Percentiles rank a stretch among this genome's conserved stretches.
Conservation (phyloP, 495 filamentous ascomycete genomes). For the Symbiotaphrina buchneri region DNA sequence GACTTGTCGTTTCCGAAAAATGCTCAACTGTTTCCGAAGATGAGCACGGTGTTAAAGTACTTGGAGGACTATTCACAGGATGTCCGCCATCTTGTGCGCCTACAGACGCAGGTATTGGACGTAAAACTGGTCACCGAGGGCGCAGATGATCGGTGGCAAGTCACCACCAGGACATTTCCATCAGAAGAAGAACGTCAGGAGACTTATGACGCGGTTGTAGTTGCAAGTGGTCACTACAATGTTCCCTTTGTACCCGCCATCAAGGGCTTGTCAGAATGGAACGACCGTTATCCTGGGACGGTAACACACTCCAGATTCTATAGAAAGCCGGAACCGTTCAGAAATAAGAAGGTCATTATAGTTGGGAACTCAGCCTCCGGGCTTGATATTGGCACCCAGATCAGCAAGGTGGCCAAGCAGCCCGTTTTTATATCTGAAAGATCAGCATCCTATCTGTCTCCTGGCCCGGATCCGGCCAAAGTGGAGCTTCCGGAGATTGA, state of each 20-base stretch:
- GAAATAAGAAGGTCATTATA: slow-evolving; percentile 39
- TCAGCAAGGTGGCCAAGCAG: slow-evolving; percentile 24
- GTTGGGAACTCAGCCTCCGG: slow-evolving; percentile 66
- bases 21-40: slow-evolving; percentile 47
- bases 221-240: slow-evolving; percentile 66
- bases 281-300: slow-evolving; percentile 30
- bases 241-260: slow-evolving; percentile 48
- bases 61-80: slow-evolving; percentile 49
- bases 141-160: slow-evolving; percentile 18
- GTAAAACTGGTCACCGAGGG: slow-evolving; percentile 13
- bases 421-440: slow-evolving; percentile 29
- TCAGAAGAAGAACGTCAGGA: slow-evolving; percentile 14
- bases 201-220: slow-evolving; percentile 50
- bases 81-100: slow-evolving; percentile 27
- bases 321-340: slow-evolving; percentile 33
- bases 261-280: slow-evolving; percentile 30
- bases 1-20: slow-evolving; percentile 40
- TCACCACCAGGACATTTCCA: slow-evolving; percentile 28
- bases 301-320: slow-evolving; percentile 74
- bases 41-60: slow-evolving; percentile 46
- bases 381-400: slow-evolving; percentile 59
- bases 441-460: slow-evolving; percentile 16
- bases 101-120: slow-evolving; percentile 33
- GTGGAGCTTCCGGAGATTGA: slow-evolving; percentile 34
- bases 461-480: slow-evolving; percentile 13